Evolutionary conservation across 106 monocot species (phyloP).

Genomic region (Alisma plantagoaquatica): DNA sequence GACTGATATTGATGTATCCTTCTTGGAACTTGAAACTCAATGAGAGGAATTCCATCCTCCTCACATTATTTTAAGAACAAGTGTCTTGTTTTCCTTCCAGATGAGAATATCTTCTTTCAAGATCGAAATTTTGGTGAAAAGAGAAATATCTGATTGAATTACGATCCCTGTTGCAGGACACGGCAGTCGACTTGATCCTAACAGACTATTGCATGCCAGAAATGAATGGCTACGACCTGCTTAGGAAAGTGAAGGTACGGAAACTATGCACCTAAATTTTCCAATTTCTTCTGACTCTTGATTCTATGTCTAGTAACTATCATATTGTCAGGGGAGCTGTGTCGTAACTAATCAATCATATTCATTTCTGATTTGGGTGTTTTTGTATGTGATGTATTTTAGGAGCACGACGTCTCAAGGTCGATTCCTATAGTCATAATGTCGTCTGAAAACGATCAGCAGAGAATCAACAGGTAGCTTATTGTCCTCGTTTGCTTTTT

Average conservation of each 20-base stretch:
- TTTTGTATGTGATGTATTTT: too few species aligned
- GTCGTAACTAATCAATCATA: too few species aligned
- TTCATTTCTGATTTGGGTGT: too few species aligned
- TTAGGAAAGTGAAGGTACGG: conserved; percentile 65
- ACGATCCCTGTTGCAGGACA: conserved; percentile 42
- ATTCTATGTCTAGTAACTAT: background rate
- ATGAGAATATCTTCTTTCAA: background rate
- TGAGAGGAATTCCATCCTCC: background rate
- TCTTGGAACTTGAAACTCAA: background rate
- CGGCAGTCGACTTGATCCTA: conserved; percentile 71
- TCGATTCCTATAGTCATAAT: conserved; percentile 70
- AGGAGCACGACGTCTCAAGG: conserved; percentile 37
- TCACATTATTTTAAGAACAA: too few species aligned
- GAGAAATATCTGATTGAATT: background rate
- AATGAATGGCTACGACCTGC: conserved; percentile 88
- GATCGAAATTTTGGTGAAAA: background rate
- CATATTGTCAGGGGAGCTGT: background rate
- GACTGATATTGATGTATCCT: background rate
- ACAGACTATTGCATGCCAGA: conserved; percentile 93
- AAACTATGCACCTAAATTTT: background rate
- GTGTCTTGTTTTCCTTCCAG: too few species aligned
- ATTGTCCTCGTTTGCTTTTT: background rate
- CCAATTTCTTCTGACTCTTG: background rate
- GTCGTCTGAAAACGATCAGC: conserved; percentile 89
- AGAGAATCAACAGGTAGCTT: conserved; percentile 63